Evolutionary conservation across 768 basidiomycete genomes (phyloP).

Genomic region (Tricholoma saponaceum): DNA sequence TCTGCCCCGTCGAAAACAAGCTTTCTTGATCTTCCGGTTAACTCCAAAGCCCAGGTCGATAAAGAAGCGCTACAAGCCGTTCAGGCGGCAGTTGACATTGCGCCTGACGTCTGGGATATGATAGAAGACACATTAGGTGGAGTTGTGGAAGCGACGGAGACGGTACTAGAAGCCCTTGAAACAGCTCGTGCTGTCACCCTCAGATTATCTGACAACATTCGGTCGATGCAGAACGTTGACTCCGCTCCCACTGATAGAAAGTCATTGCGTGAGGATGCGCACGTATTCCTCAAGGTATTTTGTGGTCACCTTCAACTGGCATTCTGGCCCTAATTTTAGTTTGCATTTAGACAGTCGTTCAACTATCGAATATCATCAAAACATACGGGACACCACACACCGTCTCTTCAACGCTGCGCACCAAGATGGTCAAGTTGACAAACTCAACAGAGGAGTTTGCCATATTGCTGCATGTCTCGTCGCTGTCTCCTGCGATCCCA

Average conservation of each 20-base stretch:
- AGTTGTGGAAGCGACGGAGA: conserved; percentile 33
- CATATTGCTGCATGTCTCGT: conserved; percentile 82
- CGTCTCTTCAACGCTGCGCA: conserved; percentile 50
- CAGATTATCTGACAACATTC: conserved; percentile 56
- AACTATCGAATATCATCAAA: conserved; percentile 72
- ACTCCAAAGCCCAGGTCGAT: conserved; percentile 64
- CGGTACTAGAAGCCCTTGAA: conserved; percentile 51
- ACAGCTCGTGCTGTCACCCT: conserved; percentile 63
- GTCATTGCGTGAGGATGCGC: conserved; percentile 71
- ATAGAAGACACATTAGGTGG: conserved; percentile 65
- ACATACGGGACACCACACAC: conserved; percentile 56
- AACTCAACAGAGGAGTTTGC: conserved; percentile 86
- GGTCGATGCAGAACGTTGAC: conserved; percentile 54
- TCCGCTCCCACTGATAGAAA: conserved; percentile 46
- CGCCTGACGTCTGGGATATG: conserved; percentile 78
- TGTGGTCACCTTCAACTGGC: not conserved
- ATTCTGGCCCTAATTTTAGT: conserved; percentile 1
- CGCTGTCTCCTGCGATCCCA: conserved; percentile 57
- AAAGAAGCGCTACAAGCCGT: conserved; percentile 78
- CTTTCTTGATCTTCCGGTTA: conserved; percentile 45
- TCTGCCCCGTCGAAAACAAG: conserved; percentile 32
- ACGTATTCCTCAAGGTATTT: conserved; percentile 75
- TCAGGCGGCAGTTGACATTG: conserved; percentile 72
- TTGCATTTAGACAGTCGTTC: conserved; percentile 59
- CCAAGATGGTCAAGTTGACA: conserved; percentile 70